Conservation (phyloP, 306 rosid genomes). For the Cucurbita maxima region DNA sequence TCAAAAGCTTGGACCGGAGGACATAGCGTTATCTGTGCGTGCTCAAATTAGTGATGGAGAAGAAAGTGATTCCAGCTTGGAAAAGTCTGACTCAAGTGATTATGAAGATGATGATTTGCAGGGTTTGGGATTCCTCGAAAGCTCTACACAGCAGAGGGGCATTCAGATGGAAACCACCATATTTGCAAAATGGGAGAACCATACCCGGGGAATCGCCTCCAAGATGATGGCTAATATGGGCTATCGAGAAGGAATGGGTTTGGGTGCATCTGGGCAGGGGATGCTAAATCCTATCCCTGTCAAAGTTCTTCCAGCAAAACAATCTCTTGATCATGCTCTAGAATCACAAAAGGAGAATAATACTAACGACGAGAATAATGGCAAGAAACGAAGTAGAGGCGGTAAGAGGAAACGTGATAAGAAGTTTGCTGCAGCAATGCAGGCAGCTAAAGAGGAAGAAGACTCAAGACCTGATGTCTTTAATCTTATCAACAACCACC, state of each 20-base stretch:
- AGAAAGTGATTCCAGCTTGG: slow-evolving; percentile 48
- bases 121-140: slow-evolving; percentile 75
- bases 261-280: slow-evolving; percentile 86
- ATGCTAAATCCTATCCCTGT: slow-evolving; percentile 59
- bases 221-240: slow-evolving; percentile 99
- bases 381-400: slow-evolving; percentile 76
- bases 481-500: slow-evolving; percentile 61
- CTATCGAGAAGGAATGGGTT: slow-evolving; percentile 74
- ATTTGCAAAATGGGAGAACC: slow-evolving; percentile 98
- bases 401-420: slow-evolving; percentile 85
- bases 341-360: slow-evolving; percentile 31
- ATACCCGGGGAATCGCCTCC: slow-evolving; percentile 87
- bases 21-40: slow-evolving; percentile 47
- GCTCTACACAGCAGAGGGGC: slow-evolving; percentile 52
- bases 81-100: slow-evolving; percentile 47
- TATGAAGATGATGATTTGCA: slow-evolving; percentile 41
- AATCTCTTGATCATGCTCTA: slow-evolving; percentile 79
- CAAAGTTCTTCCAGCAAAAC: slow-evolving; percentile 73
- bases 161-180: slow-evolving; percentile 63
- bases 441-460: slow-evolving; percentile 50
- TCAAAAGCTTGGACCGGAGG: slow-evolving; percentile 46
- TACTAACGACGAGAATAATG: slow-evolving; percentile 18
- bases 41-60: slow-evolving; percentile 38
- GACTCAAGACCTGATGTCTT: slow-evolving; percentile 54
- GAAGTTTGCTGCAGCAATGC: slow-evolving; percentile 49